Evolutionary conservation across 768 basidiomycete genomes (phyloP), one percentile per base, ranked within the genome.

Genomic region (Agrocybe praecox): DNA sequence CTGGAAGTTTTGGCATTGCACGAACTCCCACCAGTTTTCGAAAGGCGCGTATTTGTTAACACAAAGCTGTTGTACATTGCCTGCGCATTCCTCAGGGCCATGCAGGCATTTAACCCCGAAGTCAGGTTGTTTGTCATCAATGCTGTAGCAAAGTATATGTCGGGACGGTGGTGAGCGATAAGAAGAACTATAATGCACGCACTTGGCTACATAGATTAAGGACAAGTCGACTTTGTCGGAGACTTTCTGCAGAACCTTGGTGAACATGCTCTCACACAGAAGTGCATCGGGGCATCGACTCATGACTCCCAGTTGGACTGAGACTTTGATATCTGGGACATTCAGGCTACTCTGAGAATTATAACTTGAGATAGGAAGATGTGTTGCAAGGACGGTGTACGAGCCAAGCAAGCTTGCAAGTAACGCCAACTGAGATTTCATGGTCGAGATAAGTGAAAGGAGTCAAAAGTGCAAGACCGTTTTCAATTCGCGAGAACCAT

Each of bases 11-110:
- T 92, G 83, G 70, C 94, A 95, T 57, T 84, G 85, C 19, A 94
- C 76, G 63, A 93, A 95, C 50, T 83, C 73, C 94, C 93, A 96
- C 90, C 91, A 94, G 19, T 74, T 75, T n/a, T 70, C 61, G 40
- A 74, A 71, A 21, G 79, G 72, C 21, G 80, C 74, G 58, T 91
- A 78, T 67, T 86, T 84, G 53, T 81, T 76, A 26, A 81, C 89
- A 69, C 96, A 98, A 23, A 97, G 78, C 67, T 97, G 87, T 57
- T 97, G 90, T 17, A 94, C 84, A 73, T 96, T 94, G 43, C 92
- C 95, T 14, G 84, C 84, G 65, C 95, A 97, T 71, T 98, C 95
- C 51, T 80, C 70, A 5, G 75, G 74, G 17, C 94, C 94, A 66
- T 96, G 94, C 77, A 80, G 80, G 73, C 95, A 97, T 32, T 74